These are phyloP conservation scores for Ophiostoma ips DNA, from an alignment of 2,329 filamentous ascomycete genomes.

Conservation along the genomic window DNA sequence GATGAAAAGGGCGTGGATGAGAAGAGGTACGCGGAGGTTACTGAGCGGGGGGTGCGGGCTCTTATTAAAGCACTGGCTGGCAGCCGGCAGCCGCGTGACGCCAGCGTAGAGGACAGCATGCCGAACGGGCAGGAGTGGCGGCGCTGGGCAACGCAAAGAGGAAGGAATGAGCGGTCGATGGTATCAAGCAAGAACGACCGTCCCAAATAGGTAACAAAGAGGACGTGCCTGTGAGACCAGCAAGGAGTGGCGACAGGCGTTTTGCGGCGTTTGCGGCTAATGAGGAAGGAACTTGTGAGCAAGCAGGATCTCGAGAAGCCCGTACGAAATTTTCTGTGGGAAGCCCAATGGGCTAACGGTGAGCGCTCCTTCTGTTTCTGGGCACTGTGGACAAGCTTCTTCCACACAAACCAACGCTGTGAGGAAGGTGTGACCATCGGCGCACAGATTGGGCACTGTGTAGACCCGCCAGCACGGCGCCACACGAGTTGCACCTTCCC, in stretches of 20 bases:
- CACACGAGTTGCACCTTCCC: background rate
- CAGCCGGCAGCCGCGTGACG: conserved; percentile 6
- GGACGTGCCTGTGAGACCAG: background rate
- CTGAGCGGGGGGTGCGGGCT: conserved; percentile 6
- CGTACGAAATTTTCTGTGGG: background rate
- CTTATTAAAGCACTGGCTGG: conserved; percentile 7
- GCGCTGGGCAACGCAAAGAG: background rate
- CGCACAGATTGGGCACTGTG: conserved; percentile 1
- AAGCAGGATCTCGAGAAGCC: background rate
- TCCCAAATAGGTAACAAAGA: background rate
- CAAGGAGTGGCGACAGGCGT: background rate
- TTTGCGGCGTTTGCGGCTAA: background rate
- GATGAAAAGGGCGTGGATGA: background rate
- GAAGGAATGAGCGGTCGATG: background rate
- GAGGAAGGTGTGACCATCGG: conserved; percentile 4
- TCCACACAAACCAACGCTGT: conserved; percentile 3
- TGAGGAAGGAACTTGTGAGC: conserved; percentile 1
- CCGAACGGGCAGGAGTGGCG: conserved; percentile 4
- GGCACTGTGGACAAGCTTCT: background rate
- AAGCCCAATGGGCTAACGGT: background rate
- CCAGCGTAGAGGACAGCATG: conserved; percentile 8
- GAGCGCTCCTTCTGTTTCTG: background rate
- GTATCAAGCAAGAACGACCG: background rate
- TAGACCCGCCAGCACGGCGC: background rate
- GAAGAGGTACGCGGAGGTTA: conserved; percentile 1